Conservation (phyloP, 805 yeast species). For the Pichia heedii region DNA sequence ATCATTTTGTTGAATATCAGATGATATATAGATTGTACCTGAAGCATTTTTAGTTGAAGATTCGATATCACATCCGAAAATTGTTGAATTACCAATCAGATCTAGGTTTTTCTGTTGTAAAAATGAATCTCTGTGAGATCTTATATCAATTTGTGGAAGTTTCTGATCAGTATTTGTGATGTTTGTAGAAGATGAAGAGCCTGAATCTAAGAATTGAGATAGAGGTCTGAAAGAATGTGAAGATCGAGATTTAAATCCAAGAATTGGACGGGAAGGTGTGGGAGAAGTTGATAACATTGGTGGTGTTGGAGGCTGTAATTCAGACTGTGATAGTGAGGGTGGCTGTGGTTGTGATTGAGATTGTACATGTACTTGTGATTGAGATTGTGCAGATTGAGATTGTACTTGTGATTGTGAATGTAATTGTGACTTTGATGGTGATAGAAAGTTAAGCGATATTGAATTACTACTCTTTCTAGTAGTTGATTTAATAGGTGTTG, state of each 20-base stretch:
- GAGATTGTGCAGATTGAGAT: background rate
- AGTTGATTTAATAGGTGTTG: background rate
- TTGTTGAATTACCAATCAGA: slow-evolving; percentile 39
- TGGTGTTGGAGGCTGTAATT: background rate
- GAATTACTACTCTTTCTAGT: slow-evolving; percentile 5
- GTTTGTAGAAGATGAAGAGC: slow-evolving; percentile 7
- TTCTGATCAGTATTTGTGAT: background rate
- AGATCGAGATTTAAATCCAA: slow-evolving; percentile 43
- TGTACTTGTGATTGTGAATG: no score
- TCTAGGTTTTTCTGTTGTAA: slow-evolving; percentile 32
- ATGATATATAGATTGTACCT: slow-evolving; percentile 59
- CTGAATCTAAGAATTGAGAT: slow-evolving; percentile 23
- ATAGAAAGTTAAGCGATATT: slow-evolving; percentile 3
- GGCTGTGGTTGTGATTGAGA: no score
- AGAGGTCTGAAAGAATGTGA: slow-evolving; percentile 34
- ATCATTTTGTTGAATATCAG: slow-evolving; percentile 19
- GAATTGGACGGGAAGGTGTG: slow-evolving; percentile 33
- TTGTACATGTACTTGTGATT: background rate
- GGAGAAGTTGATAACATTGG: slow-evolving; percentile 19
- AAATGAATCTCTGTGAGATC: slow-evolving; percentile 44
- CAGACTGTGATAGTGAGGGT: background rate
- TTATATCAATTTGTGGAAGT: slow-evolving; percentile 9
- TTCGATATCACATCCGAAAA: slow-evolving; percentile 75
- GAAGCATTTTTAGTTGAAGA: slow-evolving; percentile 67
- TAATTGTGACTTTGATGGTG: slow-evolving; percentile 1